phyloP scores from a whole-genome alignment of 192 early-diverging fungal genomes.

The Mortierella antarctica region DNA sequence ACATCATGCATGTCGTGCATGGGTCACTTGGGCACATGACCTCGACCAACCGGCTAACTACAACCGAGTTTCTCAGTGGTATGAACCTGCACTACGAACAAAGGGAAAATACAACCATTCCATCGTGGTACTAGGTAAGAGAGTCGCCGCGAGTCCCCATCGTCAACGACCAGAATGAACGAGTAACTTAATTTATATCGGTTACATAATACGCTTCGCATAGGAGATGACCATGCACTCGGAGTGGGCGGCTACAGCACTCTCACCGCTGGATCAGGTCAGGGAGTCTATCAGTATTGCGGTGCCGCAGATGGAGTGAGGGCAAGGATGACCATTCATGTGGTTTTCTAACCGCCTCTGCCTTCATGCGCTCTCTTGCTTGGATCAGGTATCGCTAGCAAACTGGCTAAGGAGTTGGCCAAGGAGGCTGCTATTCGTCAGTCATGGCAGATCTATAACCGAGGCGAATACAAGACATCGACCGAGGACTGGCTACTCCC shows the following conservation, averaged over 20 bases:
- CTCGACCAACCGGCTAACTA: not conserved
- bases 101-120: constrained; percentile 47
- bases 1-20: not conserved
- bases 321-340: too few species aligned
- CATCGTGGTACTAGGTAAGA: constrained; percentile 34
- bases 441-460: constrained; percentile 51
- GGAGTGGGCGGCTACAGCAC: constrained; percentile 47
- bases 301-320: not conserved
- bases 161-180: not conserved
- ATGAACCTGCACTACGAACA: constrained; percentile 33
- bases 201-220: not conserved
- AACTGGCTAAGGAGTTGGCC: constrained; percentile 22
- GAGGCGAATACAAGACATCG: constrained; percentile 44
- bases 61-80: constrained; percentile 10
- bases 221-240: constrained; percentile 54
- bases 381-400: constrained; percentile 31
- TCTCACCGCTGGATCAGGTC: constrained; percentile 35
- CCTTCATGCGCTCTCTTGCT: not conserved
- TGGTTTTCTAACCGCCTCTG: not conserved
- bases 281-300: not conserved
- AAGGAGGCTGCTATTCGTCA: constrained; percentile 47
- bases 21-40: not conserved
- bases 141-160: not conserved
- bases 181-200: not conserved
- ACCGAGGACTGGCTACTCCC: constrained; percentile 54